Conservation (phyloP, 768 basidiomycete species). For the Boletellus ananiceps region DNA sequence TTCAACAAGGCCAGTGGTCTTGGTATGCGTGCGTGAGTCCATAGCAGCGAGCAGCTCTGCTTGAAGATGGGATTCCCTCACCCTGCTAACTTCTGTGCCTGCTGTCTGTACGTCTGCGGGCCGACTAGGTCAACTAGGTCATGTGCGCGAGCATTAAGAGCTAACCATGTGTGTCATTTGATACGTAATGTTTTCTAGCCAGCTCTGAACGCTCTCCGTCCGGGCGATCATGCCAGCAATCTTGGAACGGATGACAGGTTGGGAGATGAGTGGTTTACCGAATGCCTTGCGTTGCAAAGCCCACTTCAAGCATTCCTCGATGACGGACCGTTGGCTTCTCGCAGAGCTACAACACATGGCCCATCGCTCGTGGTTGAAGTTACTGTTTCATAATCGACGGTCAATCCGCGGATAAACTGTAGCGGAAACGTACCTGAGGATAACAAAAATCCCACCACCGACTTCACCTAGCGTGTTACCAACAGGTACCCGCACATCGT, state of each 20-base stretch:
- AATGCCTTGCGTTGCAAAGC: conserved; percentile 85
- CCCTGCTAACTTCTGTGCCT: conserved; percentile 72
- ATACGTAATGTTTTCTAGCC: conserved; percentile 83
- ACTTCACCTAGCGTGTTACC: conserved; percentile 74
- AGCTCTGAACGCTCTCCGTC: conserved; percentile 75
- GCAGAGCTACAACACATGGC: conserved; percentile 79
- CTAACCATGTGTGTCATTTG: conserved; percentile 82
- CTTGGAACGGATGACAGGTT: conserved; percentile 85
- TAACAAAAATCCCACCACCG: conserved; percentile 59
- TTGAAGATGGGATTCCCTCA: conserved; percentile 24
- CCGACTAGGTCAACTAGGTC: conserved; percentile 1
- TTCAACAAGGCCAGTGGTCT: conserved; percentile 79
- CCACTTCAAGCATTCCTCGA: conserved; percentile 93
- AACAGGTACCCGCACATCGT: conserved; percentile 80
- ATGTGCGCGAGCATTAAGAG: background rate
- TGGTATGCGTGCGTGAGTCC: background rate
- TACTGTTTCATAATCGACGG: conserved; percentile 36
- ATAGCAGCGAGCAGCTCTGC: background rate
- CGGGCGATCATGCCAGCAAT: conserved; percentile 87
- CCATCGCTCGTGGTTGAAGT: conserved; percentile 96
- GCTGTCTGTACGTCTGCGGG: conserved; percentile 61
- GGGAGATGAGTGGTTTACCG: conserved; percentile 78
- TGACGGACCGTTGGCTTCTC: conserved; percentile 59
- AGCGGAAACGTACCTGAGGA: conserved; percentile 40
- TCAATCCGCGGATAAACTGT: background rate